Evolutionary conservation across 139 green algal species (phyloP), one percentile per base, ranked within the genome.

Genomic region (Chlorella sp.): DNA sequence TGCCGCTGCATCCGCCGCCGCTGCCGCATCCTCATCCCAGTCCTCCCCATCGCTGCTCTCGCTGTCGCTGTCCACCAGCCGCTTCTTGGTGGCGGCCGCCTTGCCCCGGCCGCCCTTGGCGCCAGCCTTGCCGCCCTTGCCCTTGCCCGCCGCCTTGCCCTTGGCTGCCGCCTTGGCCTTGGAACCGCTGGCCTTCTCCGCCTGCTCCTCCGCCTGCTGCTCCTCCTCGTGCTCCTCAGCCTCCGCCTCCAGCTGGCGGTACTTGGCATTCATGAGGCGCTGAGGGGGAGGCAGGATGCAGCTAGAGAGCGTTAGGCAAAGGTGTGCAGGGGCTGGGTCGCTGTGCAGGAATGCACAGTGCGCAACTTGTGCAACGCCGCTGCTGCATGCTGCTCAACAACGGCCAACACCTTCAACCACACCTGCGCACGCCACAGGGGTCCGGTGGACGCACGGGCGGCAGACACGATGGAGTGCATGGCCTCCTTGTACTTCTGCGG

Each of bases 401-500:
- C 12, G 36, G 1, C 69, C 51, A 21, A 2, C 51, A 60, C 51
- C 11, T 60, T 60, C 12, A 51, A 2, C 6, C 72, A 26, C 41
- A 60, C 41, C 57, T 83, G 78, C 12, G 47, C 67, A 4, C 70
- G 34, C 85, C 85, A 89, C 28, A 89, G 67, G 51, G 85, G 85
- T 0, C 67, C 85, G 4, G 75, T 15, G 47, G 28, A 51, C 2
- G 47, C 65, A 38, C 51, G 75, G 25, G 81, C 67, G 0, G 85
- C 85, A 11, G 44, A 78, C 13, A 82, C 62, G n/a, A 89, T 84
- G 63, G 28, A 30, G 34, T 32, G 12, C 55, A 82, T 38, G 3
- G 51, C 44, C 36, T 76, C 32, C 63, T 89, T 89, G 76, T 89
- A 89, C 17, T 18, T 44, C 68, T 80, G 78, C n/a, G 30, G 36